Base-by-base conservation (phyloP, 129 eudicot genomes). In the Dittrichia graveolens region DNA sequence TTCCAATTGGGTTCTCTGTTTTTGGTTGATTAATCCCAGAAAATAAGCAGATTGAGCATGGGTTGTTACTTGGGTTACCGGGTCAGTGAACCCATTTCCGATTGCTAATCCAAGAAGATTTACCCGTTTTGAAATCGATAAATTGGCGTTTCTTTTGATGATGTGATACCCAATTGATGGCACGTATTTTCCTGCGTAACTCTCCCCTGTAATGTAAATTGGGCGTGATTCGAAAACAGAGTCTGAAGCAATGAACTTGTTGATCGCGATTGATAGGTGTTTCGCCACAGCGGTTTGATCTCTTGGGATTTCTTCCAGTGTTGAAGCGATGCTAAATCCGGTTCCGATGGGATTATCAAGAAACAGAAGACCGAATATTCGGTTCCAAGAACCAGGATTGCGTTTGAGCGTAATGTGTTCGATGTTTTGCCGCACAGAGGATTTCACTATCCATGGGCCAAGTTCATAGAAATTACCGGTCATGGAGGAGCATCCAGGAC, bases 401-500 rank as follows among this genome's bases (percentile, higher is more conserved):
- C 75, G 81, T 67, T 81, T 61, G 19, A 90, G 89, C 7, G 55
- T 15, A 1, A 86, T 66, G 31, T 78, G 65, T 75, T 83, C 46
- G 79, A 69, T 48, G 52, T 52, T 77, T 5, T 75, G 74, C 56
- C 54, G 24, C 38, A 15, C 15, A 47, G 81, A 72, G 48, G 87
- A 57, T 3, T 72, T 68, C 0, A 84, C 74, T 0, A 69, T 75
- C 85, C 84, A 90, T 0, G 90, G 96, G 8, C 90, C 92, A 5
- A 89, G 75, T 65, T 84, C 88, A 67, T 45, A 74, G 52, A 80
- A 87, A 75, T 90, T 90, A 38, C 80, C 94, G 9, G 81, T 18
- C 89, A 85, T 83, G 82, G 95, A 87, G 11, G 96, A 90, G 77
- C 95, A 90, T 2, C 95, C 91, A 0, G 91, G 96, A 10, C 96